Base-by-base conservation (phyloP, 1,284 basidiomycete genomes). In the Ceratobasidium sp. region DNA sequence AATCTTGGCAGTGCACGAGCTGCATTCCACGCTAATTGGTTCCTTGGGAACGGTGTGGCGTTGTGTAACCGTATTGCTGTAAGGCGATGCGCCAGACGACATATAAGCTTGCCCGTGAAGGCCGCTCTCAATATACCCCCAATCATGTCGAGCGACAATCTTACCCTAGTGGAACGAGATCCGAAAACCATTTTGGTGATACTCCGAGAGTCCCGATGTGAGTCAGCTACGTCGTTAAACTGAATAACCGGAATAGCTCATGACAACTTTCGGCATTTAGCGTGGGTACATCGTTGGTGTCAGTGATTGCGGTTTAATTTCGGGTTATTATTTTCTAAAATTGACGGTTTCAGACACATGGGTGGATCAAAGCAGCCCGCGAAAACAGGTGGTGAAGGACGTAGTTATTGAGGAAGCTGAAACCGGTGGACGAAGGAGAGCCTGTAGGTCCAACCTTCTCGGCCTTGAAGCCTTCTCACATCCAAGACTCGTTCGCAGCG, bases 281-380 rank as follows among this genome's bases (percentile, higher is more conserved):
- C 66, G 3, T 68, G 66, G 66, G 18, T 68, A 8, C 27, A 48
- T n/a, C 66, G 66, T 5, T 68, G 66, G 66, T 35, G 66, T 68
- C 14, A 52, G 46, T 33, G 10, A 7, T n/a, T 35, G n/a, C 14
- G 10, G 2, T 50, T 50, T 16, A 20, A n/a, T n/a, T 20, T 6
- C 16, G 5, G 20, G 48, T 50, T 14, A 14, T 20, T 16, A 20
- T 14, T 16, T 14, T 16, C 20, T 27, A 57, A 57, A 4, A 57
- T 2, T 20, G 27, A 38, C 33, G 4, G 12, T 38, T 27, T 14
- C 12, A 68, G 66, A 68, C 12, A 52, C 66, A 35, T 68, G 66
- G 66, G 50, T 68, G 1, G 16, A 38, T 10, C 44, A 30, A 38
- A 38, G 30, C 46, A n/a, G 20, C 23, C 33, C 66, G 20, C 5